These are phyloP conservation scores for Mycena vulgaris DNA, from an alignment of 768 basidiomycete genomes.

Conservation along the genomic window DNA sequence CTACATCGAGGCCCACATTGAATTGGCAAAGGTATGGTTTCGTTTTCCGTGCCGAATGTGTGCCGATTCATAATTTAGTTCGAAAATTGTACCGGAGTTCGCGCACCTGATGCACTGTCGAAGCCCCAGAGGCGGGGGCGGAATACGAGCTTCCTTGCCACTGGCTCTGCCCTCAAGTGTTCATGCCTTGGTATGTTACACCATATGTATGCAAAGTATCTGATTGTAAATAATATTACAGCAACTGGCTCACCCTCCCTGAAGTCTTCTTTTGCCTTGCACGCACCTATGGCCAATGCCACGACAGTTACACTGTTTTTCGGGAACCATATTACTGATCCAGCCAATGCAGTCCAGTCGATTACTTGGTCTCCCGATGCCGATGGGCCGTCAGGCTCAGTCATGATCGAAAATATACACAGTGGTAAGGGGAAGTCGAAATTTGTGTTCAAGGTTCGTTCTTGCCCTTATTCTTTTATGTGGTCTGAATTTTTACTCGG, in stretches of 20 bases:
- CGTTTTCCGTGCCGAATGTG: conserved; percentile 7
- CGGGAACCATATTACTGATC: not conserved
- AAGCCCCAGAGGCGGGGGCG: not conserved
- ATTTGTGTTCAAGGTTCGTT: not conserved
- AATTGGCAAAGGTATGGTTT: conserved; percentile 10
- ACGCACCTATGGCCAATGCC: not conserved
- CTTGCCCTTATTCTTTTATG: not conserved
- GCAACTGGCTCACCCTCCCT: not conserved
- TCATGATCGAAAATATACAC: not conserved
- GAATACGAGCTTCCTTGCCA: not conserved
- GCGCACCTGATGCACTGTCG: conserved; percentile 1
- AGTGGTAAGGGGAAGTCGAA: not conserved
- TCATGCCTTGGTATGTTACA: not conserved
- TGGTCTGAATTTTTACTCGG: too few relatives aligned
- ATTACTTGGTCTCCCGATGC: conserved; percentile 4
- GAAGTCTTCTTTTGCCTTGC: not conserved
- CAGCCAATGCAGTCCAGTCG: conserved; percentile 5
- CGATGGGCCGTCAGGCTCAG: not conserved
- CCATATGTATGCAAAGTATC: not conserved
- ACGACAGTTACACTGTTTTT: conserved; percentile 1
- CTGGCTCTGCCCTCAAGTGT: not conserved
- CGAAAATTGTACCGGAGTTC: conserved; percentile 6
- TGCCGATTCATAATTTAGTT: conserved; percentile 9
- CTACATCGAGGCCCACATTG: conserved; percentile 10
- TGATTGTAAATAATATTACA: not conserved